A percentile compares a stretch with the other conserved stretches of the same genome.
Conservation (phyloP, 495 filamentous ascomycete genomes). For the Chaetomium cochliodes region DNA sequence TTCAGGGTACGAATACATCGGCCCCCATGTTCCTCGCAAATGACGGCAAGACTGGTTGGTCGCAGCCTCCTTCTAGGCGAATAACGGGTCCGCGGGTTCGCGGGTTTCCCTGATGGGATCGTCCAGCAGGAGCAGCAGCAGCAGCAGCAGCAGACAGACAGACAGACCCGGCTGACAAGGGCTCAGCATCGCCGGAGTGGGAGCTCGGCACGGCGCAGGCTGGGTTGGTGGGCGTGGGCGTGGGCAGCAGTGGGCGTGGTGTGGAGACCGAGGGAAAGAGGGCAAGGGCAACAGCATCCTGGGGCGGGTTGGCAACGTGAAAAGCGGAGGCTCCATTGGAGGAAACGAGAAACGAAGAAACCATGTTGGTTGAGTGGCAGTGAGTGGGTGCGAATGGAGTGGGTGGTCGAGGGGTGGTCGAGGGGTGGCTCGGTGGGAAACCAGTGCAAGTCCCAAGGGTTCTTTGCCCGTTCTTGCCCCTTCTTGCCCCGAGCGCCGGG, state of each 20-base stretch:
- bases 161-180: slow-evolving; percentile 13
- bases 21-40: slow-evolving; percentile 6
- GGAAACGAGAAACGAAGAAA: slow-evolving; percentile 1
- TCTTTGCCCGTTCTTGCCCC: too few species aligned
- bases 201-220: slow-evolving; percentile 9
- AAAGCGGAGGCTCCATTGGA: slow-evolving; percentile 14
- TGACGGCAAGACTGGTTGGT: slow-evolving; percentile 21
- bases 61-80: slow-evolving; percentile 17
- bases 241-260: slow-evolving; percentile 1
- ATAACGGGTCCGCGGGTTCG: slow-evolving; percentile 27
- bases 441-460: background rate
- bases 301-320: slow-evolving; percentile 1
- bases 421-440: background rate
- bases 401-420: background rate
- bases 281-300: slow-evolving; percentile 8
- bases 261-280: slow-evolving; percentile 12
- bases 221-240: slow-evolving; percentile 4
- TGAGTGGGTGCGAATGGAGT: background rate
- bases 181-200: background rate
- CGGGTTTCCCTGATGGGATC: slow-evolving; percentile 26
- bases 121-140: background rate
- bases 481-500: slow-evolving; percentile 10
- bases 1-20: slow-evolving; percentile 7
- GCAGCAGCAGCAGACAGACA: too few species aligned
- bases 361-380: slow-evolving; percentile 2